A percentile compares a stretch with the other conserved stretches of the same genome.
Conservation (phyloP, 352 stramenopile genomes). For the Phytophthora brassicae region DNA sequence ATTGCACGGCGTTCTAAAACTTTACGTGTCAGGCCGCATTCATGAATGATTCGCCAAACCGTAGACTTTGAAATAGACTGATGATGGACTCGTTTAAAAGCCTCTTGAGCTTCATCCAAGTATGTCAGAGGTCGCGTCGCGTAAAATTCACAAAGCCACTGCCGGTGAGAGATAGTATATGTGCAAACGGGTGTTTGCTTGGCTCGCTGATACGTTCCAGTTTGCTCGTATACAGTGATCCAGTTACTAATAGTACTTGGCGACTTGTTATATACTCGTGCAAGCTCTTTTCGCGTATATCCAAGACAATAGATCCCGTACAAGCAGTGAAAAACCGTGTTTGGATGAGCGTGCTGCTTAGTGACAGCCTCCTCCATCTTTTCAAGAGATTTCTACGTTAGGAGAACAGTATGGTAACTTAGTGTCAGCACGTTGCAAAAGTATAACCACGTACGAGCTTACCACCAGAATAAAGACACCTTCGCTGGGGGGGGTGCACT, state of each 20-base stretch:
- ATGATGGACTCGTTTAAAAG: background rate
- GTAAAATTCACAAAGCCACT: conserved; percentile 2
- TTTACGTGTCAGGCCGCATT: background rate
- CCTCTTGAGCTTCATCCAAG: background rate
- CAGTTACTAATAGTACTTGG: background rate
- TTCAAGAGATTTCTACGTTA: background rate
- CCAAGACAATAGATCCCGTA: background rate
- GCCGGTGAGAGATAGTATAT: background rate
- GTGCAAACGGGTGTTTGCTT: background rate
- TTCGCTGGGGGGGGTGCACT: too few relatives aligned
- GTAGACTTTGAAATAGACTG: background rate
- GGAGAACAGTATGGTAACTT: background rate
- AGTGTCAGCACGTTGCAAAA: too few relatives aligned
- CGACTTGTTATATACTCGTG: background rate
- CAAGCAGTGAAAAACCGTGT: background rate
- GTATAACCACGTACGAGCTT: too few relatives aligned
- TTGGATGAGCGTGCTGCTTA: conserved; percentile 1
- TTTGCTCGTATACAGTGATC: conserved; percentile 2
- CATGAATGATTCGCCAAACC: background rate
- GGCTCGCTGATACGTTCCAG: background rate
- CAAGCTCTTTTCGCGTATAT: background rate
- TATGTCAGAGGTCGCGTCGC: background rate
- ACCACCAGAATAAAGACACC: too few relatives aligned
- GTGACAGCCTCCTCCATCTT: background rate
- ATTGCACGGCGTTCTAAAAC: background rate